Percentiles rank a stretch among this genome's conserved stretches.
Evolutionary conservation across 73 alveolate species (phyloP).

Genomic region (Uronychia binucleata): DNA sequence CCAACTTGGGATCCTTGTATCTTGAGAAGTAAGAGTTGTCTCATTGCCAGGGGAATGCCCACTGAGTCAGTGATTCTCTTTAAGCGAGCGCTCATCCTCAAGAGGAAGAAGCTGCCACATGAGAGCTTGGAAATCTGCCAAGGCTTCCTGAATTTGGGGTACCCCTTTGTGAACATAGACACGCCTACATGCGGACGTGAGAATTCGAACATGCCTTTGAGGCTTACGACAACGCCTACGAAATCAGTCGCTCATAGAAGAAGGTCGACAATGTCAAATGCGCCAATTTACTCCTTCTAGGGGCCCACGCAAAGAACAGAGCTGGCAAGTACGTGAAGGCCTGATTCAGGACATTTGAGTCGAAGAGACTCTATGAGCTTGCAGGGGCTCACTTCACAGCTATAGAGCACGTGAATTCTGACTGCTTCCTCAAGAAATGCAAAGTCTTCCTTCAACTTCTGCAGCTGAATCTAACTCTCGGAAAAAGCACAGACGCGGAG

Average conservation of each 20-base stretch:
- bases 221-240: not conserved
- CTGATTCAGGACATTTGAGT: not conserved
- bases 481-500: not conserved
- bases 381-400: not conserved
- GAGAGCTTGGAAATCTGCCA: not conserved
- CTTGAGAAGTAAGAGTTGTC: not conserved
- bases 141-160: not conserved
- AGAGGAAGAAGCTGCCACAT: not conserved
- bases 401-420: not conserved
- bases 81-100: not conserved
- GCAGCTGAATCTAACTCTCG: not conserved
- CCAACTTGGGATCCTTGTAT: not conserved
- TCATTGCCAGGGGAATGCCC: not conserved
- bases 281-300: not conserved
- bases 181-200: not conserved
- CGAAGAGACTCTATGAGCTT: not conserved
- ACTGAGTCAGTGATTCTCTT: not conserved
- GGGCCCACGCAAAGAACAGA: not conserved
- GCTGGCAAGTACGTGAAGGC: not conserved
- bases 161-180: no score
- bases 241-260: not conserved
- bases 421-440: not conserved
- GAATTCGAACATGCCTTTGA: not conserved
- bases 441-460: not conserved
- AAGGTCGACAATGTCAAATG: not conserved